Conservation (phyloP, 306 rosid genomes). For the Lotus japonicus region DNA sequence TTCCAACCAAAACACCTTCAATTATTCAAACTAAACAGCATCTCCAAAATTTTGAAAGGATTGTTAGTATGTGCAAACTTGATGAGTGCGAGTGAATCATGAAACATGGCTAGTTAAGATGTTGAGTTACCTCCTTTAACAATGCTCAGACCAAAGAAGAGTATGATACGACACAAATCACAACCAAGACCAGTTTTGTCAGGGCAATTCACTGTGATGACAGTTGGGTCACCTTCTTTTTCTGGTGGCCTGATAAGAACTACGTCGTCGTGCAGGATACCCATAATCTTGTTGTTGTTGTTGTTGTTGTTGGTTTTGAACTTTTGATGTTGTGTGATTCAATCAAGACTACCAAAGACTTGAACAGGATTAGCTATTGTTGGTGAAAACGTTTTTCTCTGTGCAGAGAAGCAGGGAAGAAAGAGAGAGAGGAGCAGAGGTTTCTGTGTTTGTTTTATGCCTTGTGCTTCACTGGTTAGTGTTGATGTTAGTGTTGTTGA, state of each 20-base stretch:
- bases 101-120: neutral
- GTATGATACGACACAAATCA: slow-evolving; percentile 92
- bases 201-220: slow-evolving; percentile 88
- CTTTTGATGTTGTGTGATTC: neutral
- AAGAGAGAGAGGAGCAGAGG: neutral
- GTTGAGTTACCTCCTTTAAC: slow-evolving; percentile 68
- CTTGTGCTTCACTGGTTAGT: slow-evolving; percentile 6
- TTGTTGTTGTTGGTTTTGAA: neutral
- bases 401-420: neutral
- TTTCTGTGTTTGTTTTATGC: neutral
- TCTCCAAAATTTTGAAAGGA: neutral
- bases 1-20: neutral
- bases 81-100: neutral
- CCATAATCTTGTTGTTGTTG: slow-evolving; percentile 43
- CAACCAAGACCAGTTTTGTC: slow-evolving; percentile 94
- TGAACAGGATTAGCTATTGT: neutral
- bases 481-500: slow-evolving; percentile 10
- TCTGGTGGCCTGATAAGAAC: slow-evolving; percentile 61
- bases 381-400: neutral
- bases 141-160: slow-evolving; percentile 88
- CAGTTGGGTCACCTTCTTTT: slow-evolving; percentile 59
- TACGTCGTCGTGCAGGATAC: slow-evolving; percentile 69
- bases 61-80: neutral
- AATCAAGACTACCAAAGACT: neutral
- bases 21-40: neutral